phyloP scores from a whole-genome alignment of 208 protist genomes.

The Tetramitus jugosus region DNA sequence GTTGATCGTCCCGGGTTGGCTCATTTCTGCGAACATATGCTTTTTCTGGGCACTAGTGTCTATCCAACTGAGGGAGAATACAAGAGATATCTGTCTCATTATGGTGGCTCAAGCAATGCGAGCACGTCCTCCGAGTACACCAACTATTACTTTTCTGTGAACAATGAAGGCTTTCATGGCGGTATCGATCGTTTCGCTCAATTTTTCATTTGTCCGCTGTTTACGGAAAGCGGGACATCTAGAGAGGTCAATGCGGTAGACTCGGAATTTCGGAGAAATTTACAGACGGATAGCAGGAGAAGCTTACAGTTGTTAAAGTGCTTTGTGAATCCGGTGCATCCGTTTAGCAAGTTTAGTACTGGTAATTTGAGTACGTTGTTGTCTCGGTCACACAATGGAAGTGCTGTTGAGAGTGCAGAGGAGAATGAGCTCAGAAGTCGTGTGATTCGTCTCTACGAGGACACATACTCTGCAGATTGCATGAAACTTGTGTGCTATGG shows the following conservation, averaged over 20 bases:
- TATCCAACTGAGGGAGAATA: slow-evolving; percentile 79
- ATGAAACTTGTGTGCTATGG: neutral
- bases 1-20: slow-evolving; percentile 42
- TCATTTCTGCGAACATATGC: slow-evolving; percentile 84
- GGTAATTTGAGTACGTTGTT: slow-evolving; percentile 74
- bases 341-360: slow-evolving; percentile 62
- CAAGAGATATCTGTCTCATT: slow-evolving; percentile 52
- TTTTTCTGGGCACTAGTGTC: slow-evolving; percentile 78
- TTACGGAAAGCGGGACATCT: slow-evolving; percentile 52
- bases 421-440: neutral
- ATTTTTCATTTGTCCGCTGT: slow-evolving; percentile 74
- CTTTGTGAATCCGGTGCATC: slow-evolving; percentile 53
- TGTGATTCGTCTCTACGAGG: neutral
- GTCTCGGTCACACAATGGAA: too few species aligned
- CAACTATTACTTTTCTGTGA: slow-evolving; percentile 75
- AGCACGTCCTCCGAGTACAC: slow-evolving; percentile 64
- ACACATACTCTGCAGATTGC: neutral
- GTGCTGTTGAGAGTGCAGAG: too few species aligned
- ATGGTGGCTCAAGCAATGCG: slow-evolving; percentile 65
- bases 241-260: slow-evolving; percentile 82
- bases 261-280: slow-evolving; percentile 80
- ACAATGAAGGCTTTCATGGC: slow-evolving; percentile 48
- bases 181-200: slow-evolving; percentile 76
- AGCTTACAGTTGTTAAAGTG: slow-evolving; percentile 53
- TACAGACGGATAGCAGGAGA: slow-evolving; percentile 63